These are phyloP conservation scores for Ambrosiella cleistominuta DNA, from an alignment of 2,329 filamentous ascomycete genomes.

Conservation along the genomic window DNA sequence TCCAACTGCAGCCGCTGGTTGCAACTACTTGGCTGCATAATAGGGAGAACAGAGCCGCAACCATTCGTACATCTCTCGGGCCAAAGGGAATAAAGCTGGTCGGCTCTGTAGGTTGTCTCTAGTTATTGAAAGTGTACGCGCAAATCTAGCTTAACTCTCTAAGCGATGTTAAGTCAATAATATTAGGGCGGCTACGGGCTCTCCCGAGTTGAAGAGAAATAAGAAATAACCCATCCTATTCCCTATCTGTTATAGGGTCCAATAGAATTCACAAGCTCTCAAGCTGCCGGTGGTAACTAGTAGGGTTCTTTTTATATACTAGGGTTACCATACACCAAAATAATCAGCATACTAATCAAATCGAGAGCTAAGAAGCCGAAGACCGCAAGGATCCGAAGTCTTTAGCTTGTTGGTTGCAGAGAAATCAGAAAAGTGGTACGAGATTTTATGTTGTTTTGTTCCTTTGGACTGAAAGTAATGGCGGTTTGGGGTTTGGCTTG, in stretches of 20 bases:
- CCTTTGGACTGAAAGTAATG: background rate
- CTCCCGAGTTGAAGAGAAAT: too few relatives aligned
- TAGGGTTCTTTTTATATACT: background rate
- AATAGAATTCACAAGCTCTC: too few relatives aligned
- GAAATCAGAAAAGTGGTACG: conserved; percentile 3
- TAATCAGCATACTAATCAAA: too few relatives aligned
- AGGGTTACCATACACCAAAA: background rate
- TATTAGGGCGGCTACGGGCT: too few relatives aligned
- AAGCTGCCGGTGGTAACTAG: background rate
- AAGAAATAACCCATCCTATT: too few relatives aligned
- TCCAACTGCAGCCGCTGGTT: background rate
- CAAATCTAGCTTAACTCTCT: too few relatives aligned
- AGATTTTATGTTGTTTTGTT: conserved; percentile 2
- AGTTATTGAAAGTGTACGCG: too few relatives aligned
- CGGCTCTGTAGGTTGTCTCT: too few relatives aligned
- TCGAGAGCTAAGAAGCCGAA: background rate
- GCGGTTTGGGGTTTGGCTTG: background rate
- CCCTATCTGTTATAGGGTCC: too few relatives aligned
- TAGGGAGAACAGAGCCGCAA: background rate
- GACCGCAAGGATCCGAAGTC: background rate
- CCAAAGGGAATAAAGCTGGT: background rate
- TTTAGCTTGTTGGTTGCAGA: background rate
- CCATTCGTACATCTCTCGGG: background rate
- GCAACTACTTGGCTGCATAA: background rate
- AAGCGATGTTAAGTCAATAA: too few relatives aligned